Evolutionary conservation across 73 alveolate genomes (phyloP).

Genomic region (Urostyla sp.): DNA sequence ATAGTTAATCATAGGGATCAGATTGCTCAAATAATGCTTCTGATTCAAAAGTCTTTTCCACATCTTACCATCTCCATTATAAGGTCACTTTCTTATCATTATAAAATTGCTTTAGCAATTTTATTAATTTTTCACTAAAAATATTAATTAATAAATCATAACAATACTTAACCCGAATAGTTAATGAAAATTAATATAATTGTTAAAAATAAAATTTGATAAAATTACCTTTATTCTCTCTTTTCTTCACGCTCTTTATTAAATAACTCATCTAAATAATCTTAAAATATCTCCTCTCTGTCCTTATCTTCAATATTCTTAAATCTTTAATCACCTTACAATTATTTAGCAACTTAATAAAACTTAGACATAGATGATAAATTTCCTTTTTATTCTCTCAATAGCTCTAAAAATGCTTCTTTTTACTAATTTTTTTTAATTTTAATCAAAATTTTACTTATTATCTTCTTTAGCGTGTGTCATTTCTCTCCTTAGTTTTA

Average conservation of each 20-base stretch:
- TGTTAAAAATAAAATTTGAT: neutral
- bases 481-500: conserved; percentile 81
- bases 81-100: conserved; percentile 64
- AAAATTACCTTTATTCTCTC: conserved; percentile 72
- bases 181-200: too few species aligned
- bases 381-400: conserved; percentile 71
- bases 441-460: conserved; percentile 24
- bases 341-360: conserved; percentile 72
- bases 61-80: conserved; percentile 70
- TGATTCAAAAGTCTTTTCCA: conserved; percentile 64
- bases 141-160: too few species aligned
- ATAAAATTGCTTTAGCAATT: conserved; percentile 69
- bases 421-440: conserved; percentile 15
- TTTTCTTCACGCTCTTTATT: conserved; percentile 85
- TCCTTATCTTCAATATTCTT: conserved; percentile 86
- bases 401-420: conserved; percentile 77
- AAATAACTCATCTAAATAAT: conserved; percentile 81
- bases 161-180: too few species aligned
- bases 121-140: conserved; percentile 51
- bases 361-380: conserved; percentile 75
- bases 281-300: conserved; percentile 87
- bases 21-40: conserved; percentile 71
- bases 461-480: conserved; percentile 72
- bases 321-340: conserved; percentile 85
- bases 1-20: conserved; percentile 81